These are phyloP conservation scores for Malassezia yamatoensis DNA, from an alignment of 1,284 basidiomycete genomes.

Conservation along the genomic window DNA sequence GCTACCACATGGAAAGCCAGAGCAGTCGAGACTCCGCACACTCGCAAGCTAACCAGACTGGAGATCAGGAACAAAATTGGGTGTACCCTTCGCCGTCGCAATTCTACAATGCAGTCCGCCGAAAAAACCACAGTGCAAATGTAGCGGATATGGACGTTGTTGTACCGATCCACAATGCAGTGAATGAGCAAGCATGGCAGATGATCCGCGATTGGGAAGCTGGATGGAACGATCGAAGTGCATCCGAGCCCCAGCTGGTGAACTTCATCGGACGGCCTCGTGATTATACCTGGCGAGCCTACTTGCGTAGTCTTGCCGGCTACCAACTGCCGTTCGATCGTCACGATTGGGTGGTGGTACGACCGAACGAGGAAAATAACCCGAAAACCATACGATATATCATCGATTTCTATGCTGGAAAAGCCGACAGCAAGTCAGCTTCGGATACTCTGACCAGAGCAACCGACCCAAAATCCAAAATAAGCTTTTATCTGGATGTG, in stretches of 20 bases:
- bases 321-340: constrained; percentile 91
- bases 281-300: constrained; percentile 65
- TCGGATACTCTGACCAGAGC: constrained; percentile 11
- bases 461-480: constrained; percentile 17
- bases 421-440: constrained; percentile 47
- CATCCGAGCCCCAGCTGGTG: constrained; percentile 61
- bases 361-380: constrained; percentile 59
- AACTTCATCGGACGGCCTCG: constrained; percentile 58
- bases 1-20: constrained; percentile 37
- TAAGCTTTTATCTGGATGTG: constrained; percentile 82
- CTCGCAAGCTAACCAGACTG: constrained; percentile 13
- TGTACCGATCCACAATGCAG: constrained; percentile 97
- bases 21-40: constrained; percentile 6
- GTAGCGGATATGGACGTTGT: constrained; percentile 83
- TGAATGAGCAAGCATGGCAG: constrained; percentile 91
- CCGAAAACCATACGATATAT: constrained; percentile 68
- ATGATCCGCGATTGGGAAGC: constrained; percentile 82
- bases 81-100: constrained; percentile 96
- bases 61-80: constrained; percentile 58
- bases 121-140: constrained; percentile 62
- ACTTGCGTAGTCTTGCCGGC: constrained; percentile 74
- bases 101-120: constrained; percentile 87
- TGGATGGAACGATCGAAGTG: constrained; percentile 3
- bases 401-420: constrained; percentile 96
- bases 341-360: constrained; percentile 92